A percentile compares a stretch with the other conserved stretches of the same genome.
Conservation (phyloP, 106 monocot species). For the Platanthera zijinensis region DNA sequence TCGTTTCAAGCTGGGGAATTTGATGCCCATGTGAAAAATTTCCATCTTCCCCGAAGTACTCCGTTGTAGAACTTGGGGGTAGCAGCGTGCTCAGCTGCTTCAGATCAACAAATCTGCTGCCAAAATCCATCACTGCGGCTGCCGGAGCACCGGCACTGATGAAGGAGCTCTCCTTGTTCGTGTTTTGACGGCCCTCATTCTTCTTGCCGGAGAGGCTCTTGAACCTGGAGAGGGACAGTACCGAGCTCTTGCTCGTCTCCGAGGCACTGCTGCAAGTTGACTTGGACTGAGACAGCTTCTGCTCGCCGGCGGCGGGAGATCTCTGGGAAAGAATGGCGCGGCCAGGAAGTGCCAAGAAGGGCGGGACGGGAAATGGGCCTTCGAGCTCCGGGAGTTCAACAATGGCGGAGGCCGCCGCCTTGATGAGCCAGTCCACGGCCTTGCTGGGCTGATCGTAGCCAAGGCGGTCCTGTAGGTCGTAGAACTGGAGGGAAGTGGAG, state of each 20-base stretch:
- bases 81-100: conserved; percentile 33
- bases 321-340: not conserved
- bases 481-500: conserved; percentile 89
- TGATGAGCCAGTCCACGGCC: conserved; percentile 93
- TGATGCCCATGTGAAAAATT: conserved; percentile 7
- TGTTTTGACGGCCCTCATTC: not conserved
- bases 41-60: conserved; percentile 50
- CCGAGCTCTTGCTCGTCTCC: conserved; percentile 13
- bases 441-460: conserved; percentile 96
- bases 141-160: not conserved
- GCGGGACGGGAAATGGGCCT: not conserved
- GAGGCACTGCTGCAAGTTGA: conserved; percentile 11
- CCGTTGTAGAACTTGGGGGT: conserved; percentile 30
- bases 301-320: not conserved
- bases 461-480: conserved; percentile 88
- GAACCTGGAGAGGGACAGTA: conserved; percentile 7
- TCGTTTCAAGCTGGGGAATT: not conserved
- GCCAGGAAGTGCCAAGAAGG: not conserved
- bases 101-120: conserved; percentile 10
- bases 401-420: conserved; percentile 71
- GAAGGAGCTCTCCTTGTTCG: conserved; percentile 11
- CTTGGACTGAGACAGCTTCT: conserved; percentile 1
- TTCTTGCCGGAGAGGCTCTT: not conserved
- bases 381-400: conserved; percentile 43
- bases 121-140: conserved; percentile 11